Base-by-base conservation (phyloP, 1,284 basidiomycete genomes). In the Microbotryomycetes sp. region DNA sequence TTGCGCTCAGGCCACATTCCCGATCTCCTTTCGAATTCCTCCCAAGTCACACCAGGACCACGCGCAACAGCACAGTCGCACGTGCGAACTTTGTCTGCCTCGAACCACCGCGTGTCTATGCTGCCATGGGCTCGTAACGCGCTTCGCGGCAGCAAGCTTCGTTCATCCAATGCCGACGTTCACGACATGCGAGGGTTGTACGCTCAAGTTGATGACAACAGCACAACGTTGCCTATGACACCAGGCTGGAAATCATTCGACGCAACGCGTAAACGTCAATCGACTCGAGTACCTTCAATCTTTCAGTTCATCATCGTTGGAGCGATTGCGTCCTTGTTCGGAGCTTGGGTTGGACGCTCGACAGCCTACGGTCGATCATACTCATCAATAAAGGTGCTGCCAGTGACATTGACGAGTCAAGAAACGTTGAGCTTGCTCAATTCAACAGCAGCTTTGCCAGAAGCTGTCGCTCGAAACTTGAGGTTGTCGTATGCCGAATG, bases 401-500 rank as follows among this genome's bases (percentile, higher is more conserved):
- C 36, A 42, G 36, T 19, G 19, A 12, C 36, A 42, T 42, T n/a
- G 36, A 12, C 36, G 9, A 19, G 19, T 19, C 36, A 19, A 42
- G 36, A 42, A 19, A 19, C 36, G 36, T 42, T 42, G 12, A 42
- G 36, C 23, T n/a, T 49, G 3, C 54, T 56, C 45, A 45, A 19
- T 22, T 48, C 45, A 5, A 45, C n/a, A 25, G 46, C 47, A 19
- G 45, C 42, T 4, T 46, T 56, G 4, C 54, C 54, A 5, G 54
- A 56, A 12, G 3, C 4, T 19, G 42, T 56, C 4, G 42, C 54
- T 4, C 29, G 23, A 36, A 56, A 56, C 54, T 30, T 56, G 23
- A 23, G 54, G 29, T 32, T 56, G 6, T 47, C 45, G 4, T 32
- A 56, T 30, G 54, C 29, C 25, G 54, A 56, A 26, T 56, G 54